These are phyloP conservation scores for Gossypium turneri DNA, from an alignment of 345 rosid genomes.

Conservation along the genomic window DNA sequence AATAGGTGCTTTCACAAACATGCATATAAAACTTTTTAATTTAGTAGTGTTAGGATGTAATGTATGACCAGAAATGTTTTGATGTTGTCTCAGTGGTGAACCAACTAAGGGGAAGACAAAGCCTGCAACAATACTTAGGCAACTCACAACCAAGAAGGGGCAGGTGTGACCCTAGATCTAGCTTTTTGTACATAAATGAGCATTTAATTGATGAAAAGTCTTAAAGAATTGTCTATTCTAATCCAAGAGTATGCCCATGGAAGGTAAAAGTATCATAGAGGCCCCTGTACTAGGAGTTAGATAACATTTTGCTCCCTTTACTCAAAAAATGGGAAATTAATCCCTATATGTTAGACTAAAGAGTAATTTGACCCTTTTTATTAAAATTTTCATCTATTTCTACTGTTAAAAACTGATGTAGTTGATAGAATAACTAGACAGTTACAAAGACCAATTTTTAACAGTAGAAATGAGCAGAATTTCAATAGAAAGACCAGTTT, in stretches of 20 bases:
- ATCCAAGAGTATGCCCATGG: background rate
- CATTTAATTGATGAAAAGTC: background rate
- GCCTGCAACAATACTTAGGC: slow-evolving; percentile 76
- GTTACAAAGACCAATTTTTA: too few species aligned
- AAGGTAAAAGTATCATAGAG: background rate
- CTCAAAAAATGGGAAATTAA: too few species aligned
- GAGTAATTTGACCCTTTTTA: too few species aligned
- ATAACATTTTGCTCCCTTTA: too few species aligned
- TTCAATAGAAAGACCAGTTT: too few species aligned
- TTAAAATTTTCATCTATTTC: too few species aligned
- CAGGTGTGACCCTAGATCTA: slow-evolving; percentile 47
- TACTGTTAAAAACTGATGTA: too few species aligned
- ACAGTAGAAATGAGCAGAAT: too few species aligned
- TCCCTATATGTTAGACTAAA: too few species aligned
- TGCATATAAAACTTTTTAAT: background rate
- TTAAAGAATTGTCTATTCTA: background rate
- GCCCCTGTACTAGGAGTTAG: too few species aligned
- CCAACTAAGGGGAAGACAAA: slow-evolving; percentile 44
- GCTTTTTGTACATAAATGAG: background rate
- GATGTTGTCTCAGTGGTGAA: slow-evolving; percentile 31
- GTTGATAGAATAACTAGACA: too few species aligned
- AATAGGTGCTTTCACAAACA: background rate
- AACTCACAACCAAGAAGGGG: slow-evolving; percentile 93
- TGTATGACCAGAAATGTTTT: slow-evolving; percentile 14
- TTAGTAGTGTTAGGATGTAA: slow-evolving; percentile 8